Base-by-base conservation (phyloP, 208 protist species). In the Trypanosoma brucei region DNA sequence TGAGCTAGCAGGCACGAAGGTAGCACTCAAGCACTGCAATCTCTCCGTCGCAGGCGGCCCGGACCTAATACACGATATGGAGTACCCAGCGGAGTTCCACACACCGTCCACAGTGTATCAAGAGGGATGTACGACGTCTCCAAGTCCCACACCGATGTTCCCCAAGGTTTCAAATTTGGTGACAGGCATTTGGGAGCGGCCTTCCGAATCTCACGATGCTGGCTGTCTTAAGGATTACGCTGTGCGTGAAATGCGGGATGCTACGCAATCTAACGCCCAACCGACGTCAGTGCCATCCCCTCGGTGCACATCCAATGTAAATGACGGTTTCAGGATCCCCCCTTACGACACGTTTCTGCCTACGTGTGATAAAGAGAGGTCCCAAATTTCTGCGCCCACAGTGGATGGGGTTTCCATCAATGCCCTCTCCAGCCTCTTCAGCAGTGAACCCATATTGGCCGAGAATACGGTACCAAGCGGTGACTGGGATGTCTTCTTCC, bases 391-490 rank as follows among this genome's bases (percentile, higher is more conserved):
- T 46, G 42, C 11, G 6, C 42, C 11, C 8, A 6, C 42, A 11
- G 42, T 0, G 3, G 42, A 36, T 31, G 22, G 30, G 30, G 31
- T 39, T 0, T 45, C 48, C 1, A 13, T 40, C 36, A 55, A 31
- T 33, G 48, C 49, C n/a, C 59, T 64, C 22, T 64, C 45, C 33
- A 36, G 34, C 31, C 44, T 64, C 34, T 64, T 64, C 35, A 64
- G 45, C 59, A 55, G 22, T 35, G 46, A 52, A 9, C 44, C 45
- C 1, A 64, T 36, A 35, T 64, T 44, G 44, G 36, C 36, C 3
- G 48, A 55, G 42, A 37, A 6, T 55, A 40, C 11, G 7, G 3
- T 3, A 7, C 31, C 8, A n/a, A 52, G 45, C 36, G 45, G 37
- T 39, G 57, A 53, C 30, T 38, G 39, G 57, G 7, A 37, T 22